Base-by-base conservation (phyloP, 23 red algal species). In the Gracilaria domingensis region DNA sequence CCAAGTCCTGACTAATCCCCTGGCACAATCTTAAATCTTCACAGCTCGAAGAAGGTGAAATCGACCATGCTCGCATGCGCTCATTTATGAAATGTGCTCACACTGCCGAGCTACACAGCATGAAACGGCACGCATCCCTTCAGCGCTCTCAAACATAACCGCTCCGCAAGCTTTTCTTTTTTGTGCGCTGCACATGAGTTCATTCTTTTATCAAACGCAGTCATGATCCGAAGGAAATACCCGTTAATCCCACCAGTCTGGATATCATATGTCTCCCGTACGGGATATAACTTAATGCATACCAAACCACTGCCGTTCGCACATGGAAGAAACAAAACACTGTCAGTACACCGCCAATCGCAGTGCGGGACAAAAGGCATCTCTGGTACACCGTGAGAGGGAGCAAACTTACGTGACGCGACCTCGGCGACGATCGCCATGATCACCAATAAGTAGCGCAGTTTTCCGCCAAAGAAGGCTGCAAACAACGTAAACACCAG, bases 401-500 rank as follows among this genome's bases (percentile, higher is more conserved):
- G 25, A 74, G 35, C 42, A 39, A 73, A 95, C 92, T 70, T 95
- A 95, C 92, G 51, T 54, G 92, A 83, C 18, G 54, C 66, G 23
- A 95, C 78, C 66, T 98, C 95, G 39, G 93, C 84, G 25, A 95
- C 80, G 18, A 98, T 35, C 4, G 95, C 79, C 45, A 93, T 56
- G 29, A 98, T 55, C 12, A 98, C 95, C 37, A 98, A 47, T 26
- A 91, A 60, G 62, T 94, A 98, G 33, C 95, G 85, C 40, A 98
- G 84, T 45, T 86, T 79, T 28, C 90, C 92, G 54, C 90, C 90
- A 26, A 92, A 82, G 73, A 98, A 94, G 25, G 88, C 84, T 17
- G 89, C 89, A 84, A 98, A 93, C 36, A 98, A 36, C 28, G 91
- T 69, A 69, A 98, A 74, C 58, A 94, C 36, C 45, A 98, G 73